Evolutionary conservation across 306 rosid species (phyloP).

Genomic region (Dryas octopetala): DNA sequence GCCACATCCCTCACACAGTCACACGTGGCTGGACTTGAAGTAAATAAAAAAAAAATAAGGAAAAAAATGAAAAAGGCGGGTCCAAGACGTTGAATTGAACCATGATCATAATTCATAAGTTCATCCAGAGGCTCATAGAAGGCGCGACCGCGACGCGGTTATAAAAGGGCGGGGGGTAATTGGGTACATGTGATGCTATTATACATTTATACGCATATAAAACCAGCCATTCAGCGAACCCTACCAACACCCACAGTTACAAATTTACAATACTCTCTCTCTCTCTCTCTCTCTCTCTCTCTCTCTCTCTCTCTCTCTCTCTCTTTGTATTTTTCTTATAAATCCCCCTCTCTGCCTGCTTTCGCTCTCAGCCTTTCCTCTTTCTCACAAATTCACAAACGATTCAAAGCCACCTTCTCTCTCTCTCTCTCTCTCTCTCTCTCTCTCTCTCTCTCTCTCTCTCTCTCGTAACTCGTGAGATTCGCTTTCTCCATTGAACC

Average conservation of each 20-base stretch:
- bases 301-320: not conserved
- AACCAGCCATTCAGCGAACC: too few species aligned
- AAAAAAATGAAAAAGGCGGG: not conserved
- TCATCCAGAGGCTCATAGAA: not conserved
- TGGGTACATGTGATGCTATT: too few species aligned
- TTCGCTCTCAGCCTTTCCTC: conserved; percentile 11
- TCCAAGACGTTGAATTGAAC: conserved; percentile 3
- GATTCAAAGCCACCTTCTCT: not conserved
- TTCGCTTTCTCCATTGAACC: not conserved
- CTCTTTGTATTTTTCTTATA: not conserved
- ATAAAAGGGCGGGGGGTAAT: not conserved
- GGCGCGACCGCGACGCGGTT: not conserved
- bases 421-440: not conserved
- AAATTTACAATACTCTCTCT: too few species aligned
- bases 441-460: too few species aligned
- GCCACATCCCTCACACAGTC: not conserved
- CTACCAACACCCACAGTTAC: too few species aligned
- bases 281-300: not conserved
- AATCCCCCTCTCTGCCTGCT: not conserved
- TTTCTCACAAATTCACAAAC: not conserved
- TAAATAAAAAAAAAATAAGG: not conserved
- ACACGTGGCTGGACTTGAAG: not conserved
- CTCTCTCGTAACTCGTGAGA: not conserved
- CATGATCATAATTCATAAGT: not conserved
- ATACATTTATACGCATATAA: too few species aligned